phyloP scores from a whole-genome alignment of 148 eudicot species.

The Camellia japonica region DNA sequence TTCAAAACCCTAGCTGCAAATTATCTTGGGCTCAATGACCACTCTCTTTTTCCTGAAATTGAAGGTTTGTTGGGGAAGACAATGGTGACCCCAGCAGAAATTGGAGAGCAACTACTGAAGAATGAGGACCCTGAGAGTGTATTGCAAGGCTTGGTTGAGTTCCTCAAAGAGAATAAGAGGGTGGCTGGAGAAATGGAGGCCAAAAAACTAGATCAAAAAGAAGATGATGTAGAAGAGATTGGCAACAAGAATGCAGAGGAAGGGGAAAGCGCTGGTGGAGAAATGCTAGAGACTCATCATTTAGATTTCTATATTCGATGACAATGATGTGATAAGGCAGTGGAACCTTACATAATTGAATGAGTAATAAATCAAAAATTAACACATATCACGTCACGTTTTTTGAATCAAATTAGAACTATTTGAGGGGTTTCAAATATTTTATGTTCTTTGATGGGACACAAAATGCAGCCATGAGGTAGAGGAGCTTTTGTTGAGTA shows the following conservation, averaged over 20 bases:
- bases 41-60: slow-evolving; percentile 34
- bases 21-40: slow-evolving; percentile 39
- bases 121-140: slow-evolving; percentile 37
- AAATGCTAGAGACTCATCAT: too few relatives aligned
- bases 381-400: too few relatives aligned
- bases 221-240: background rate
- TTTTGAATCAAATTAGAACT: too few relatives aligned
- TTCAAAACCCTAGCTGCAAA: slow-evolving; percentile 51
- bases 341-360: too few relatives aligned
- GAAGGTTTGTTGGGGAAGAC: slow-evolving; percentile 18
- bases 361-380: too few relatives aligned
- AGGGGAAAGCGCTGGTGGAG: background rate
- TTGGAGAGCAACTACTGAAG: slow-evolving; percentile 44
- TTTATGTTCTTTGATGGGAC: too few relatives aligned
- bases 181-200: slow-evolving; percentile 15
- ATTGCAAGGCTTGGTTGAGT: slow-evolving; percentile 32
- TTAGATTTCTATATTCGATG: too few relatives aligned
- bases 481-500: too few relatives aligned
- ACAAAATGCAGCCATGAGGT: too few relatives aligned
- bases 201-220: background rate
- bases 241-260: background rate
- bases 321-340: too few relatives aligned
- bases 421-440: too few relatives aligned
- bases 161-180: slow-evolving; percentile 24
- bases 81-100: slow-evolving; percentile 48